Percentiles rank a stretch among this genome's conserved stretches.
Evolutionary conservation across 202 grass and related monocot species (phyloP).

Genomic region (Carex arenaria): DNA sequence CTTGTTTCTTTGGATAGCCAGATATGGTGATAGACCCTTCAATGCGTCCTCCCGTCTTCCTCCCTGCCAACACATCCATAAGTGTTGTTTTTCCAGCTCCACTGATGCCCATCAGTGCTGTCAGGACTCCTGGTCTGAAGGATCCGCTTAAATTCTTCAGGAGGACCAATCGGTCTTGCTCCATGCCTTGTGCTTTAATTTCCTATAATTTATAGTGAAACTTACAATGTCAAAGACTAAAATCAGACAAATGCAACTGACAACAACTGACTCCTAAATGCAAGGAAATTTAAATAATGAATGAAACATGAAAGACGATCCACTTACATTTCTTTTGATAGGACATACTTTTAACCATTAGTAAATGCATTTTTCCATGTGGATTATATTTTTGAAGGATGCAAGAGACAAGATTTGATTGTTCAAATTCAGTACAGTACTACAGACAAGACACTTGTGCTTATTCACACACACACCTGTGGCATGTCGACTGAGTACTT

Average conservation of each 20-base stretch:
- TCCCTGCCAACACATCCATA: slow-evolving; percentile 93
- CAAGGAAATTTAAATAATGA: neutral
- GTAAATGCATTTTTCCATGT: neutral
- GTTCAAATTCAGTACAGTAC: neutral
- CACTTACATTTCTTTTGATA: too few species aligned
- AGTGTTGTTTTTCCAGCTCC: slow-evolving; percentile 85
- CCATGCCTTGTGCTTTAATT: slow-evolving; percentile 80
- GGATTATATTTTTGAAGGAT: neutral
- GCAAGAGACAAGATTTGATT: too few species aligned
- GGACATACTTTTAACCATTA: neutral
- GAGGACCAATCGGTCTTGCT: slow-evolving; percentile 60
- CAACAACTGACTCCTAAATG: neutral
- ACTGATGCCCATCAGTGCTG: slow-evolving; percentile 86
- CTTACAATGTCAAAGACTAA: slow-evolving; percentile 6
- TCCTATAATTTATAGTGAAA: slow-evolving; percentile 40
- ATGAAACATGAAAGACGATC: neutral
- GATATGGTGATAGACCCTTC: slow-evolving; percentile 70
- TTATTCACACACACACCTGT: neutral
- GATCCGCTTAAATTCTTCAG: slow-evolving; percentile 77
- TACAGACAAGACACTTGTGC: neutral
- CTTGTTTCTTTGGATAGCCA: slow-evolving; percentile 85
- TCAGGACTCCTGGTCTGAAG: slow-evolving; percentile 83
- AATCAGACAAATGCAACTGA: neutral
- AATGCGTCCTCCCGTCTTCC: slow-evolving; percentile 83
- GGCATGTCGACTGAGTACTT: too few species aligned